Percentiles rank a stretch among this genome's conserved stretches.
Conservation (phyloP, 176 grass and related monocot genomes). For the Pharus latifolius region DNA sequence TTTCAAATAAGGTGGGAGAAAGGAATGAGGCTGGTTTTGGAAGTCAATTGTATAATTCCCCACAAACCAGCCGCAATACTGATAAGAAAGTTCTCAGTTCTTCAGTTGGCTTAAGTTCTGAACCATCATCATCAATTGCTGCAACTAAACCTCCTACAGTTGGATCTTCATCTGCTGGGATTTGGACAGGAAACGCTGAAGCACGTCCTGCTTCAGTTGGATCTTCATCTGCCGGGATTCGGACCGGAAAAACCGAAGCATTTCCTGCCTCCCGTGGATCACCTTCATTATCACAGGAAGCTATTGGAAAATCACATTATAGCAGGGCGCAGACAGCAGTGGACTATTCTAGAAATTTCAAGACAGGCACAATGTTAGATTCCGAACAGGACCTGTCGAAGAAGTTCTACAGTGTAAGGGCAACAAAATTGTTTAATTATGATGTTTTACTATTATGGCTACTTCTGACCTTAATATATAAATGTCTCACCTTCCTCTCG, state of each 20-base stretch:
- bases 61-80: constrained; percentile 6
- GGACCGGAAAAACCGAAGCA: constrained; percentile 30
- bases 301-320: constrained; percentile 27
- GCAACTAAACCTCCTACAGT: constrained; percentile 13
- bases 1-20: constrained; percentile 23
- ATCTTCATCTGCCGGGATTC: constrained; percentile 27
- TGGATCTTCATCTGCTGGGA: constrained; percentile 23
- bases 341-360: constrained; percentile 37
- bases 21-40: constrained; percentile 29
- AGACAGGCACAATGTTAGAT: constrained; percentile 31
- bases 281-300: constrained; percentile 17
- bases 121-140: neutral
- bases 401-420: constrained; percentile 82
- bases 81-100: constrained; percentile 23
- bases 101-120: constrained; percentile 26
- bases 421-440: neutral
- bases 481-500: neutral
- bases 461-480: neutral
- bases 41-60: neutral
- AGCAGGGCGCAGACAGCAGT: constrained; percentile 18
- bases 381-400: constrained; percentile 64
- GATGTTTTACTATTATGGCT: neutral
- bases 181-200: constrained; percentile 37
- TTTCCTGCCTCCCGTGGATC: constrained; percentile 24
- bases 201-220: neutral